Base-by-base conservation (phyloP, 2,329 filamentous ascomycete genomes). In the Clarireedia hainanense region DNA sequence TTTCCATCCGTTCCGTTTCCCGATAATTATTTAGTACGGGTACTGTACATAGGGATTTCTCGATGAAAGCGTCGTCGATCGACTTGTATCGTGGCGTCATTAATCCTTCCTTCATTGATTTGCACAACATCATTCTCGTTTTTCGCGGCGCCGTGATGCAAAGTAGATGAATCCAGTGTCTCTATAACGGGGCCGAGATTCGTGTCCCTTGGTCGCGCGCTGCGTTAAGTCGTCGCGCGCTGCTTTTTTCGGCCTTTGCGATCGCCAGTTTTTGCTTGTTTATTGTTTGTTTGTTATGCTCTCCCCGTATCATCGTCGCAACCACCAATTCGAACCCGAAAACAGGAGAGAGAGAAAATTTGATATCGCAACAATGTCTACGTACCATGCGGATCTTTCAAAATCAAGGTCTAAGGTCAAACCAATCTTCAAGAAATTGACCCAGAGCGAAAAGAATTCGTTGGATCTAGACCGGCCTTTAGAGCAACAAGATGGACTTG, bases 401-500 rank as follows among this genome's bases (percentile, higher is more conserved):
- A 68, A 64, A 53, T 56, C 65, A 52, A 55, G 65, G 55, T 61
- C 60, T 4, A 69, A 64, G 43, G 63, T 68, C 39, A 84, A 83
- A 69, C 82, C 82, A 9, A 84, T 85, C 46, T 71, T 85, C 52
- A 83, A 83, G 68, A 84, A 83, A 67, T 61, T 68, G 53, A 62
- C 65, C 17, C 62, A 65, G 47, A 82, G 79, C 61, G 80, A 83
- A 61, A 83, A 83, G 72, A 83, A 76, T 64, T 85, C 82, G 47
- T 69, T 85, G 58, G 83, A 86, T 63, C 68, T 85, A 59, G 79
- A 84, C 66, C 77, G 81, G 46, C 74, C 75, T 20, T 81, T 80
- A 43, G 80, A 84, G 58, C 79, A 81, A 63, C 79, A 81, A 63
- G 71, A 69, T 61, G 70, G 66, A 40, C 65, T 74, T 59, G 70